A percentile compares a stretch with the other conserved stretches of the same genome.
phyloP scores from a whole-genome alignment of 345 rosid species.

The Raphanus raphanistrum region DNA sequence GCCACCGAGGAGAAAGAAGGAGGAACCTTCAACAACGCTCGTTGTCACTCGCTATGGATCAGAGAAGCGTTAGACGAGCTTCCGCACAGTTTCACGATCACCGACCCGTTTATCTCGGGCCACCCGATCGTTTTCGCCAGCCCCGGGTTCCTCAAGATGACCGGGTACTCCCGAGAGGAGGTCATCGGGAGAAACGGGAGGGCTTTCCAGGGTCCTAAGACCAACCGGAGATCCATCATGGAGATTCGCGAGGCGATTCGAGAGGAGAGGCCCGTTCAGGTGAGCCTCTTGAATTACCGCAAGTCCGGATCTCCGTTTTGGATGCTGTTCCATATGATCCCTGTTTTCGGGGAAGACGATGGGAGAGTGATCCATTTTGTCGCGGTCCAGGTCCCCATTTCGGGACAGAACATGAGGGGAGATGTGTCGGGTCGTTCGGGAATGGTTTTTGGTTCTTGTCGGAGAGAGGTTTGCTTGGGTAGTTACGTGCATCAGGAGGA shows the following conservation, averaged over 20 bases:
- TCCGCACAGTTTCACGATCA: conserved; percentile 77
- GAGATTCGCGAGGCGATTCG: conserved; percentile 86
- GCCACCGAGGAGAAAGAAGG: conserved; percentile 35
- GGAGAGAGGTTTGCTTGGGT: conserved; percentile 74
- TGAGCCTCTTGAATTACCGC: conserved; percentile 71
- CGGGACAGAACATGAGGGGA: conserved; percentile 31
- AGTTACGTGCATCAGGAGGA: conserved; percentile 45
- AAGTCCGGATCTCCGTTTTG: conserved; percentile 92
- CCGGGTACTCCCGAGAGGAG: conserved; percentile 63
- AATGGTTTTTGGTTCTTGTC: conserved; percentile 67
- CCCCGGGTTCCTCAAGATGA: conserved; percentile 70
- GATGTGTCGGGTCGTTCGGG: conserved; percentile 43
- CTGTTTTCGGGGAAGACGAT: conserved; percentile 59
- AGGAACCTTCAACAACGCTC: conserved; percentile 39
- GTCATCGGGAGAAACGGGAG: conserved; percentile 81
- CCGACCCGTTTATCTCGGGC: conserved; percentile 77
- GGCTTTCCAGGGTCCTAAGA: conserved; percentile 75
- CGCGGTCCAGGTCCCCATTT: conserved; percentile 84
- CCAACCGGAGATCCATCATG: conserved; percentile 68
- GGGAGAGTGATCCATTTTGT: conserved; percentile 72
- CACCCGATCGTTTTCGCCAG: conserved; percentile 95
- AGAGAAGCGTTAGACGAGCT: conserved; percentile 72
- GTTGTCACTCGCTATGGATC: conserved; percentile 52
- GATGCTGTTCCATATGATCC: conserved; percentile 79
- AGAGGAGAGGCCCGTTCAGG: conserved; percentile 61